Evolutionary conservation across 345 rosid species (phyloP), one percentile per base, ranked within the genome.

Genomic region (Eucalyptus rudis): DNA sequence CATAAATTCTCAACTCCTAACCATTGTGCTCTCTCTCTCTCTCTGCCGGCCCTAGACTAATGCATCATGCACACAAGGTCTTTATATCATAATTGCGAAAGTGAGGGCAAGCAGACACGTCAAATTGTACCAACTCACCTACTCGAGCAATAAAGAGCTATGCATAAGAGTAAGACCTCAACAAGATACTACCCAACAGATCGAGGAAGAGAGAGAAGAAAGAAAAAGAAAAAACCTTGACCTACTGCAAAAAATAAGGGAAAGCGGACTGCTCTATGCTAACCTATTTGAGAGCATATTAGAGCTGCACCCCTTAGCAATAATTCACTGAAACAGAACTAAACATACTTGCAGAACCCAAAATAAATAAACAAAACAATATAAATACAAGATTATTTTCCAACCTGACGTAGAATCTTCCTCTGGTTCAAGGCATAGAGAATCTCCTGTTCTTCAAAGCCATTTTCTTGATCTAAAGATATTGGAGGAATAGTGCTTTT

Each of bases 321-420:
- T 36, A 76, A 71, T 76, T 76, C 27, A 36, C 47, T 19, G 14
- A 76, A 36, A 36, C 83, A 76, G 83, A 76, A 76, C 47, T 76
- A 40, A 76, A 36, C 27, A 76, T 76, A 15, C 83, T 76, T 9
- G 83, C 83, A 36, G 45, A 76, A 36, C 83, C 83, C 24, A 86
- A 86, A 29, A 84, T 47, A 84, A 49, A 84, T 44, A 45, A 84
- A 84, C n/a, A 45, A 84, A 84, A 19, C 86, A 86, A 31, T 86
- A 51, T 76, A 76, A 36, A 76, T 36, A 76, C 1, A 52, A 47
- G n/a, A 56, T 49, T 36, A 11, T 49, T 54, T 36, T 8, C 86
- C 88, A 93, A 97, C 99, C 98, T 98, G 96, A 54, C 99, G 92
- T 90, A 98, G 94, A 86, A 93, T 93, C 90, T 91, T 96, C 88